Evolutionary conservation across 2,329 filamentous ascomycete genomes (phyloP), one percentile per base, ranked within the genome.

Genomic region (Aspergillus sp.): DNA sequence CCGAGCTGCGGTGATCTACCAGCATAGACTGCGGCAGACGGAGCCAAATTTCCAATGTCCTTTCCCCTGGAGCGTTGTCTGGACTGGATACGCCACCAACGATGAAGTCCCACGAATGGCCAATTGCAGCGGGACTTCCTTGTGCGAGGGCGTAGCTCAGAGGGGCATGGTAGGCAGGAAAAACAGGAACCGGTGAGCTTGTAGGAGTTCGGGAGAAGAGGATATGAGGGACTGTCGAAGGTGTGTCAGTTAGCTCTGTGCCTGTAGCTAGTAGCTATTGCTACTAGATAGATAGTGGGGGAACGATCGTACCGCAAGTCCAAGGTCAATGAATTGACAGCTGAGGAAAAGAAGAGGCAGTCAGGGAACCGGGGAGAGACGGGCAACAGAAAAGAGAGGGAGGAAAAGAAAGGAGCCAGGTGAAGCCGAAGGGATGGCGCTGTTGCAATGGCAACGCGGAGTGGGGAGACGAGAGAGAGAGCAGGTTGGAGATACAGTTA

Each of bases 361-460:
- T 32, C 31, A 36, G 32, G 35, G 34, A 31, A 39, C 29, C 27
- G 37, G 32, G 32, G 33, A 34, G 16, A 30, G 28, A 20, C 31
- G 32, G 36, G 36, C 38, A 47, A 40, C 33, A 43, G 42, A 33
- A 50, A 43, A 45, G 39, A 41, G 22, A 32, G 22, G 26, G 34
- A 35, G 40, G 36, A 33, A 32, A 43, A 43, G 43, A 43, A 37
- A 31, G 43, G 42, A 40, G 41, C 44, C 26, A 29, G 36, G 47
- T 54, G 56, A 58, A 58, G 54, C 52, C 57, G 53, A 57, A 54
- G 49, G 54, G 54, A 57, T 56, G 53, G 44, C 44, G 49, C 56
- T 58, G 55, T 58, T 60, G 55, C 56, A 58, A 59, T 58, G 54
- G 55, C 55, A 58, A 58, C 55, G 55, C 44, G 49, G 44, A 57